Percentiles rank a stretch among this genome's conserved stretches.
phyloP scores from a whole-genome alignment of 768 basidiomycete genomes.

The Collybia sp. region DNA sequence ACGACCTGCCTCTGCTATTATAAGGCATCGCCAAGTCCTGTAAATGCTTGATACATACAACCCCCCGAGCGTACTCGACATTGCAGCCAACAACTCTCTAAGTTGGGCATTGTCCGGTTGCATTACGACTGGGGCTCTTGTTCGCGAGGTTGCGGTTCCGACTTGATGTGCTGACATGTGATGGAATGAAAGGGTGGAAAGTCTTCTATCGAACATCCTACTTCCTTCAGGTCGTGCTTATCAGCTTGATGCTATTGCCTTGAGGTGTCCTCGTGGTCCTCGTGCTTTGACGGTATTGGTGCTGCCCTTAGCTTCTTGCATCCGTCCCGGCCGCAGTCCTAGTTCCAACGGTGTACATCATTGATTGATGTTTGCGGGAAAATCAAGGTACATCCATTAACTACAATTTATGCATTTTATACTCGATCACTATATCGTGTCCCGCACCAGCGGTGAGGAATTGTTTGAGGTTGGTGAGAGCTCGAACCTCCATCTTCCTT shows the following conservation, averaged over 20 bases:
- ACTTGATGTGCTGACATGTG: neutral
- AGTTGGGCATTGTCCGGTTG: too few relatives aligned
- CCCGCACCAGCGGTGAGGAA: conserved; percentile 62
- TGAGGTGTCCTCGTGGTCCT: conserved; percentile 13
- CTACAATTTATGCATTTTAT: conserved; percentile 5
- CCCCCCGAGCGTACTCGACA: conserved; percentile 10
- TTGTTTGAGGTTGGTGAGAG: conserved; percentile 71
- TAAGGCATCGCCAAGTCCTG: neutral
- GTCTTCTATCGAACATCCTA: too few relatives aligned
- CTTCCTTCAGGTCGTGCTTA: neutral
- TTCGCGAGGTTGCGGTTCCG: neutral
- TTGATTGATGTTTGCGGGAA: neutral
- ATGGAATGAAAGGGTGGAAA: too few relatives aligned
- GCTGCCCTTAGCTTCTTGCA: too few relatives aligned
- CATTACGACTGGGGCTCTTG: too few relatives aligned
- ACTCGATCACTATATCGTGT: conserved; percentile 65
- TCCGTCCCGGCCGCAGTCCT: too few relatives aligned
- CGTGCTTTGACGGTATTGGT: neutral
- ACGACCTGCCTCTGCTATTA: conserved; percentile 20
- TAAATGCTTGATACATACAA: conserved; percentile 11
- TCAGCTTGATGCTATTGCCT: conserved; percentile 4
- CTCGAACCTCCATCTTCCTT: conserved; percentile 80
- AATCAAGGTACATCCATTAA: neutral
- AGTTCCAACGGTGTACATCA: too few relatives aligned
- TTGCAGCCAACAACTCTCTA: neutral